These are phyloP conservation scores for Stereocaulon alpinum DNA, from an alignment of 495 filamentous ascomycete genomes.

Conservation along the genomic window DNA sequence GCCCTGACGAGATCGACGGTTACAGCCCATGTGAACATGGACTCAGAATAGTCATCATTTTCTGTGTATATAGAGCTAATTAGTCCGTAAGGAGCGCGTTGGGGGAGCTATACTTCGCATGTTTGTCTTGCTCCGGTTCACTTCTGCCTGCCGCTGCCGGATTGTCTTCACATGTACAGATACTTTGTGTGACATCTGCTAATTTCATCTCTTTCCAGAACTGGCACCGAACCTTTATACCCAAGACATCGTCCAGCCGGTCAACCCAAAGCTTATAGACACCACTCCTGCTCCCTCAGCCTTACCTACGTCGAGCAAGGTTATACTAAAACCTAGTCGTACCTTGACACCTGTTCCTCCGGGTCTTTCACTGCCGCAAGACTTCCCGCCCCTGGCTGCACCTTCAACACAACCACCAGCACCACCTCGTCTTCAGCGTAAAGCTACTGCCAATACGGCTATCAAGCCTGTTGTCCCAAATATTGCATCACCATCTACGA, in stretches of 20 bases:
- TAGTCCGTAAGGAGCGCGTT: background rate
- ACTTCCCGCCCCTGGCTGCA: conserved; percentile 42
- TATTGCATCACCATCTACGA: conserved; percentile 20
- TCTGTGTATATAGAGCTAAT: conserved; percentile 6
- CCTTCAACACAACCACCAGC: conserved; percentile 23
- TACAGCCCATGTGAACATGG: conserved; percentile 1
- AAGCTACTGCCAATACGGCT: conserved; percentile 1
- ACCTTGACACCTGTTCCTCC: conserved; percentile 15
- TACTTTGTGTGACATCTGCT: background rate
- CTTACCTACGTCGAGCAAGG: background rate
- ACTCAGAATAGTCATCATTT: background rate
- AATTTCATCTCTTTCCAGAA: background rate
- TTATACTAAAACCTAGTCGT: conserved; percentile 4
- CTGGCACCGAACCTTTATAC: background rate
- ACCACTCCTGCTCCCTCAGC: background rate
- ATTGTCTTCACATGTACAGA: background rate
- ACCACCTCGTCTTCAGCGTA: conserved; percentile 6
- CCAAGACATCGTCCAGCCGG: background rate
- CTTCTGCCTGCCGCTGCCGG: background rate
- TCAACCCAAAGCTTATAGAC: background rate
- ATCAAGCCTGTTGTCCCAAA: conserved; percentile 27
- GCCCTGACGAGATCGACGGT: conserved; percentile 24
- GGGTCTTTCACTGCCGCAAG: conserved; percentile 29
- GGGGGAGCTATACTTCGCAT: conserved; percentile 5
- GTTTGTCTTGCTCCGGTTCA: background rate